Conservation (phyloP, 2,329 filamentous ascomycete genomes). For the Akanthomyces dipterigenus region DNA sequence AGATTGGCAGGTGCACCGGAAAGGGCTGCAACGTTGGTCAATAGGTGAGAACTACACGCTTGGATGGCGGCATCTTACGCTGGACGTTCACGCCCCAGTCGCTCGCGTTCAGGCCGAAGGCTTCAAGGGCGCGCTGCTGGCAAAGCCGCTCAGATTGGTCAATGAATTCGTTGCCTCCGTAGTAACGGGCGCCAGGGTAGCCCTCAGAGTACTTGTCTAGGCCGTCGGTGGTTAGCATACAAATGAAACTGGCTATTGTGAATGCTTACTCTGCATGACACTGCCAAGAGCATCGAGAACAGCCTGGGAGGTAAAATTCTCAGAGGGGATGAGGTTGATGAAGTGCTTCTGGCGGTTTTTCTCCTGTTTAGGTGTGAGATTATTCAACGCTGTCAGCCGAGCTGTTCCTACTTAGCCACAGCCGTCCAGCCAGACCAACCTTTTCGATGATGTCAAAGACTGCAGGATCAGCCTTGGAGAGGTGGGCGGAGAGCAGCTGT, state of each 20-base stretch:
- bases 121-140: conserved; percentile 81
- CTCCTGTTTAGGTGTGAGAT: conserved; percentile 52
- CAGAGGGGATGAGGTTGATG: conserved; percentile 92
- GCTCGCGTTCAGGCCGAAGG: conserved; percentile 74
- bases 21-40: conserved; percentile 50
- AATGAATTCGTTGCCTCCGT: conserved; percentile 94
- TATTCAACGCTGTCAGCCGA: too few species aligned
- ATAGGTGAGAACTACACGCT: background rate
- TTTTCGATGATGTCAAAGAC: conserved; percentile 88
- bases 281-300: conserved; percentile 87
- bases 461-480: conserved; percentile 78
- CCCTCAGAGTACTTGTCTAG: conserved; percentile 97
- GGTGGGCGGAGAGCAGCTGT: conserved; percentile 70
- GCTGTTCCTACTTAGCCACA: too few species aligned
- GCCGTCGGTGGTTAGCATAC: conserved; percentile 24
- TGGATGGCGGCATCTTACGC: conserved; percentile 43
- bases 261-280: conserved; percentile 77
- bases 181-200: conserved; percentile 93
- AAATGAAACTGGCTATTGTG: conserved; percentile 11
- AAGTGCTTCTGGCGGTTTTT: conserved; percentile 96
- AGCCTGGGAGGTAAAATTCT: conserved; percentile 92
- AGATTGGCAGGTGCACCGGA: conserved; percentile 70
- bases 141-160: conserved; percentile 84
- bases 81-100: conserved; percentile 98
- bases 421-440: conserved; percentile 42